Base-by-base conservation (phyloP, 139 green algal species). In the Yamagishiella unicocca region DNA sequence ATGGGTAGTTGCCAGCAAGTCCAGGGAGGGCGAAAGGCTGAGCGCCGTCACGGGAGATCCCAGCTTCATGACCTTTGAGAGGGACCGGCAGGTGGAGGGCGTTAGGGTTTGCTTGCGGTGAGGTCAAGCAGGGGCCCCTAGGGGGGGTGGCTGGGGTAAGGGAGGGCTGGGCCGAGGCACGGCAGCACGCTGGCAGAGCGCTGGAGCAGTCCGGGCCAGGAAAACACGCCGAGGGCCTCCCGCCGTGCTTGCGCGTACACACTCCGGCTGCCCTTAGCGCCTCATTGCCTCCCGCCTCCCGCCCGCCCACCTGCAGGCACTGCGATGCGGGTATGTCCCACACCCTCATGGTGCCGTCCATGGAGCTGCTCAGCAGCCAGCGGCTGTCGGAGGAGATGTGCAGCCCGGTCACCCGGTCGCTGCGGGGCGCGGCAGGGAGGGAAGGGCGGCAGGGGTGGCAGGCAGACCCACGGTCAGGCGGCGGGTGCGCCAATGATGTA, bases 1-100 rank as follows among this genome's bases (percentile, higher is more conserved):
- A 87, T 99, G 97, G 0, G 93, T 90, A 27, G 98, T 99, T 81
- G 97, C 98, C 54, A 99, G 94, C 87, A 99, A 84, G 89, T 99
- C 97, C 81, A 95, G 92, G 55, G 67, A 76, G 40, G 96, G 95
- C 5, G 94, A 95, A n/a, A 99, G 93, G 38, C 87, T 93, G 12
- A 98, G 86, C 24, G 86, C 91, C 21, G 93, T 98, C 12, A 99
- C 92, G 37, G 95, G 92, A 0, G 89, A 62, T 14, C 94, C 96
- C 84, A 99, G 87, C 24, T 87, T 85, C 90, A 99, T 89, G 10
- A 95, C 93, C 90, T 99, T 92, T 55, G 50, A 0, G 40, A 8
- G 38, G 38, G 81, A 27, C 6, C 10, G n/a, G 9, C 31, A 22
- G 31, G 64, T 21, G 64, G 64, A 14, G 40, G 61, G 78, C 38